These are phyloP conservation scores for Astrocystis sublimbata DNA, from an alignment of 495 filamentous ascomycete species.

Conservation along the genomic window DNA sequence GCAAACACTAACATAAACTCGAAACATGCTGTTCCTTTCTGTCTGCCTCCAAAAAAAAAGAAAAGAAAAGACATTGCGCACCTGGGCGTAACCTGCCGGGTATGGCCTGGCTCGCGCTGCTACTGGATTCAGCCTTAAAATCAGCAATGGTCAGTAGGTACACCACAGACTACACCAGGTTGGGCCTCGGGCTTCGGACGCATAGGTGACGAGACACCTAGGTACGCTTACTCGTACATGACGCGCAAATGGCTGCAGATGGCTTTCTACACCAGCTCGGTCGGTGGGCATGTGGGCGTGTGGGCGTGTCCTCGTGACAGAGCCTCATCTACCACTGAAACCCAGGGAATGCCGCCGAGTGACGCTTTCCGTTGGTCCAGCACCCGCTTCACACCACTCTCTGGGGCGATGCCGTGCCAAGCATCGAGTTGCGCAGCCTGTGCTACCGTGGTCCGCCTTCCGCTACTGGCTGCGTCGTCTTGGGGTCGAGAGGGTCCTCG, in stretches of 20 bases:
- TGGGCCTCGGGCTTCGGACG: background rate
- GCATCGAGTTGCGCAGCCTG: slow-evolving; percentile 5
- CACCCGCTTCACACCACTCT: slow-evolving; percentile 21
- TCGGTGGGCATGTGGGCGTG: too few species aligned
- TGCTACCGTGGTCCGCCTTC: slow-evolving; percentile 17
- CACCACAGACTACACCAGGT: background rate
- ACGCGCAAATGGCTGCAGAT: background rate
- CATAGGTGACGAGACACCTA: background rate
- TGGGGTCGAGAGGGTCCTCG: background rate
- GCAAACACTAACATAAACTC: too few species aligned
- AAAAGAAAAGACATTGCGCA: too few species aligned
- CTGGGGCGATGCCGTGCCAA: background rate
- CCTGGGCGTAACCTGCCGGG: too few species aligned
- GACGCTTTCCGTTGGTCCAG: slow-evolving; percentile 21
- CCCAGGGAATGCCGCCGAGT: slow-evolving; percentile 8
- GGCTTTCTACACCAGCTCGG: too few species aligned
- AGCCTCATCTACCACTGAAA: slow-evolving; percentile 34
- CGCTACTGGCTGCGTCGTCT: background rate
- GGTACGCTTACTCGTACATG: too few species aligned
- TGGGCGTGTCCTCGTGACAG: slow-evolving; percentile 24
- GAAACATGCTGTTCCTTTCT: too few species aligned
- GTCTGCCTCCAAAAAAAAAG: too few species aligned
- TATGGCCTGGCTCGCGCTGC: too few species aligned
- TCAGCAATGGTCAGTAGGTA: slow-evolving; percentile 7
- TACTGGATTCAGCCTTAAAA: background rate